These are phyloP conservation scores for Lobosporangium transversale DNA, from an alignment of 192 early-diverging fungal species.

Conservation along the genomic window DNA sequence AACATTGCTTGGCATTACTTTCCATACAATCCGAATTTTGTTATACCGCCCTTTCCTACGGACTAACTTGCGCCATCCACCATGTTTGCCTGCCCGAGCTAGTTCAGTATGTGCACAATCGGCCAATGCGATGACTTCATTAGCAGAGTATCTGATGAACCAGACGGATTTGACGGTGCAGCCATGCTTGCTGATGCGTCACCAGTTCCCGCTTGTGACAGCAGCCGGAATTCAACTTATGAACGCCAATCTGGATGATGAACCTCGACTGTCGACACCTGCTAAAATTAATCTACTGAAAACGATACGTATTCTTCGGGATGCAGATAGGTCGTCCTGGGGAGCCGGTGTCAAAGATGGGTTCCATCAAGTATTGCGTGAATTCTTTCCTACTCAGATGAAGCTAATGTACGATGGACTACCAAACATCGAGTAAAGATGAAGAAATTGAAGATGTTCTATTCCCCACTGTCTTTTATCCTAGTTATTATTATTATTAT, in stretches of 20 bases:
- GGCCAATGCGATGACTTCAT: constrained; percentile 47
- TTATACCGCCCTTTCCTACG: constrained; percentile 44
- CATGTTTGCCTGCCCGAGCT: constrained; percentile 36
- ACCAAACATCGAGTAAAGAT: no score
- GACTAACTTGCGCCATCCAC: constrained; percentile 47
- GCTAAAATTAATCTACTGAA: constrained; percentile 51
- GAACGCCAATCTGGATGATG: constrained; percentile 48
- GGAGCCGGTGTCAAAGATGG: constrained; percentile 33
- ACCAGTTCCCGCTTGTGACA: constrained; percentile 44
- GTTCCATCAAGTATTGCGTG: constrained; percentile 36
- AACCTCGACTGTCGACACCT: constrained; percentile 45
- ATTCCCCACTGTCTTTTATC: no score
- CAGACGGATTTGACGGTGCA: constrained; percentile 30
- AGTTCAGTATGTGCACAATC: constrained; percentile 47
- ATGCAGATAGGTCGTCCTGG: constrained; percentile 45
- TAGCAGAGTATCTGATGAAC: constrained; percentile 48
- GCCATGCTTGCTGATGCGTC: constrained; percentile 46
- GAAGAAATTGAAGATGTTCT: no score
- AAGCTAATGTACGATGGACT: constrained; percentile 40
- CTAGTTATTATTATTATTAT: no score
- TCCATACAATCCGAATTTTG: constrained; percentile 42
- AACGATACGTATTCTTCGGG: constrained; percentile 43
- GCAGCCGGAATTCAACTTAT: constrained; percentile 45
- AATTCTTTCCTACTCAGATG: constrained; percentile 37
- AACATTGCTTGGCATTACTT: constrained; percentile 32